Evolutionary conservation across 495 filamentous ascomycete genomes (phyloP).

Genomic region (Neurospora sp.): DNA sequence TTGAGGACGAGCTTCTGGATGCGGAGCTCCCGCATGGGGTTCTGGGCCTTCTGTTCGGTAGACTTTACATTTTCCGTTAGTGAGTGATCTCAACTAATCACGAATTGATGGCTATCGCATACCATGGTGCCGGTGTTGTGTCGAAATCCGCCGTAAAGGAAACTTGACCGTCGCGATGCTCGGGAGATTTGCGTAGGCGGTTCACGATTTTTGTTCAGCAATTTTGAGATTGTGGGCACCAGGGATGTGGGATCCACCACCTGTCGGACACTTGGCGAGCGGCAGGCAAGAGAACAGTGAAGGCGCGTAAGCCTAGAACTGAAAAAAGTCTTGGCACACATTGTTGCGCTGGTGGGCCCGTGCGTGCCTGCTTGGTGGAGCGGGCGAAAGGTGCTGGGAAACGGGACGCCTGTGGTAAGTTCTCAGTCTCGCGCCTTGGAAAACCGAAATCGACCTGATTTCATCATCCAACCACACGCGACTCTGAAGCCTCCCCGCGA

Average conservation of each 20-base stretch:
- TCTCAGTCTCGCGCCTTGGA: conserved; percentile 25
- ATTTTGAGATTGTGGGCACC: conserved; percentile 22
- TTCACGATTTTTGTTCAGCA: conserved; percentile 15
- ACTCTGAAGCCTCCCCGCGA: conserved; percentile 23
- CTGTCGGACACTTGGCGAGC: neutral
- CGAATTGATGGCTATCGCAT: conserved; percentile 1
- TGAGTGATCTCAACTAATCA: neutral
- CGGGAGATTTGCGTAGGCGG: conserved; percentile 10
- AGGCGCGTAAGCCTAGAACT: neutral
- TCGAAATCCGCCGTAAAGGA: conserved; percentile 8
- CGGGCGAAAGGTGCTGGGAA: conserved; percentile 14
- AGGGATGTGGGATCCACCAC: neutral
- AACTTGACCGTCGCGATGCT: conserved; percentile 1
- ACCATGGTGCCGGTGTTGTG: conserved; percentile 21
- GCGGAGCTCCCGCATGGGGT: conserved; percentile 99
- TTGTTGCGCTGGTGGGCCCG: conserved; percentile 2
- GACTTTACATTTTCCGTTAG: conserved; percentile 24
- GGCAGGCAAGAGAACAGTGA: neutral
- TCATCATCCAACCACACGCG: conserved; percentile 26
- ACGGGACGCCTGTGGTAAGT: conserved; percentile 7
- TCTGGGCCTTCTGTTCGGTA: conserved; percentile 61
- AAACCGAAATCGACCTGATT: conserved; percentile 4
- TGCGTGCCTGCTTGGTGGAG: neutral
- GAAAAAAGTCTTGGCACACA: neutral
- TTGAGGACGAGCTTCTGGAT: conserved; percentile 99